These are phyloP conservation scores for Copromyces sp. DNA, from an alignment of 495 filamentous ascomycete species.

Conservation along the genomic window DNA sequence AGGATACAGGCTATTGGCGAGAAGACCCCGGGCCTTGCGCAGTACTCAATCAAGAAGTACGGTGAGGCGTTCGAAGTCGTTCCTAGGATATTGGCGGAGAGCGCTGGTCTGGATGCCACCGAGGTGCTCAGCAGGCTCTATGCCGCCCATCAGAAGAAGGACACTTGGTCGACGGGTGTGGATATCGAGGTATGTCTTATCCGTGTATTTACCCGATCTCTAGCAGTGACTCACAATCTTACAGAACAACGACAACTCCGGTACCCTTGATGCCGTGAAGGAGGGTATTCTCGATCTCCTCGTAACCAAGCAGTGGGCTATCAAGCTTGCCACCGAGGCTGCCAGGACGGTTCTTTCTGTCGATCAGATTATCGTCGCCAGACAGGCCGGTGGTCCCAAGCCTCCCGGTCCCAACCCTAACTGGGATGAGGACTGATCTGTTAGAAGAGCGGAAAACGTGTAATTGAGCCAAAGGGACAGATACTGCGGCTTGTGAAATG, in stretches of 20 bases:
- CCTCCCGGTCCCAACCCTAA: constrained; percentile 89
- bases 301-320: constrained; percentile 87
- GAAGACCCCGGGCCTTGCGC: constrained; percentile 80
- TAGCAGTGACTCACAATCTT: constrained; percentile 6
- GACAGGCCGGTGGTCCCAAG: constrained; percentile 96
- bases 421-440: constrained; percentile 89
- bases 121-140: constrained; percentile 87
- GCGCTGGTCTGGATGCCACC: constrained; percentile 88
- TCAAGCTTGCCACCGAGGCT: constrained; percentile 90
- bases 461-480: neutral
- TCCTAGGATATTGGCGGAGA: constrained; percentile 85
- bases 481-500: neutral
- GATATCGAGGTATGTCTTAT: constrained; percentile 64
- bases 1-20: constrained; percentile 81
- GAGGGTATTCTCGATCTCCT: constrained; percentile 89
- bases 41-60: constrained; percentile 95
- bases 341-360: constrained; percentile 91
- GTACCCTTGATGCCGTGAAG: constrained; percentile 78
- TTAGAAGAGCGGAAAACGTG: neutral
- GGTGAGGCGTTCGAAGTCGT: constrained; percentile 97
- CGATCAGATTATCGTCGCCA: constrained; percentile 97
- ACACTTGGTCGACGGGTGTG: constrained; percentile 82
- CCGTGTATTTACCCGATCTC: neutral
- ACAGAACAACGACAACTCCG: constrained; percentile 61
- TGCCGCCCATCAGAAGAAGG: constrained; percentile 80